Evolutionary conservation across 108 stramenopile genomes (phyloP).

Genomic region (Aureococcus anophagefferens): DNA sequence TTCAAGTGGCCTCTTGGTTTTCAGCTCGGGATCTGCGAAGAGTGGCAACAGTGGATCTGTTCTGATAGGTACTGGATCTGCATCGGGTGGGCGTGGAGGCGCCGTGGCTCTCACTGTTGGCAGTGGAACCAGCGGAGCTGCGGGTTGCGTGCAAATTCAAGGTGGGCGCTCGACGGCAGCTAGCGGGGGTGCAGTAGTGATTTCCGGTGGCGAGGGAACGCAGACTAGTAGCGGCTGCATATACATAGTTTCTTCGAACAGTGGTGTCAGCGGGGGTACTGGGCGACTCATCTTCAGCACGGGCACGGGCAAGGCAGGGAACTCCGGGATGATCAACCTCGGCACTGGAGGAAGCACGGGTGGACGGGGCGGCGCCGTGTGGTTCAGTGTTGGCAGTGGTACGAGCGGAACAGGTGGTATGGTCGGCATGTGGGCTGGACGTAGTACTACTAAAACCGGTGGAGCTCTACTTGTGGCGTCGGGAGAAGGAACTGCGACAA

Average conservation of each 20-base stretch:
- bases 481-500: neutral
- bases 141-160: no score
- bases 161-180: neutral
- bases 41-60: neutral
- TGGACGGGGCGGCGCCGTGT: neutral
- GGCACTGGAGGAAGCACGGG: neutral
- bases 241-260: neutral
- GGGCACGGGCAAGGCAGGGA: neutral
- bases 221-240: neutral
- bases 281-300: neutral
- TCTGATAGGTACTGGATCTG: neutral
- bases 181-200: neutral
- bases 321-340: neutral
- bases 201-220: neutral
- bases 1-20: neutral
- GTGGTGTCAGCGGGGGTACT: neutral
- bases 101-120: neutral
- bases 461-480: neutral
- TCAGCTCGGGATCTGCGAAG: conserved; percentile 5
- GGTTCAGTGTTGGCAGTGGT: neutral
- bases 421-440: neutral
- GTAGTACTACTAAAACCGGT: neutral
- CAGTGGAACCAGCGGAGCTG: neutral
- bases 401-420: neutral
- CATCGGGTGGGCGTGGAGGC: conserved; percentile 1